Base-by-base conservation (phyloP, 108 stramenopile genomes). In the Epipyxis sp. region DNA sequence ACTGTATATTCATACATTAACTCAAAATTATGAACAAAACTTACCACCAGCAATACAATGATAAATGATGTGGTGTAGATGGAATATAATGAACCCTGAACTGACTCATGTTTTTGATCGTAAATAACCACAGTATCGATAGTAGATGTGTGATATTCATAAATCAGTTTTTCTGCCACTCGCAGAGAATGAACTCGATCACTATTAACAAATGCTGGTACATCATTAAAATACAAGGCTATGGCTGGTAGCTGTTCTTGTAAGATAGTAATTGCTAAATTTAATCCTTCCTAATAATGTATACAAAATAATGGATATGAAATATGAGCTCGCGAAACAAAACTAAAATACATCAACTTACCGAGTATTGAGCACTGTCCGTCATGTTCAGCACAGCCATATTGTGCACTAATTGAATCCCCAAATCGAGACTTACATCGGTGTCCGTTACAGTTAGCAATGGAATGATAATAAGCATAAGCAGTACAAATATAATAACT, bases 401-500 rank as follows among this genome's bases (percentile, higher is more conserved):
- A 16, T 25, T 37, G 25, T 74, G 71, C 46, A 74, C 71, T 42
- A 74, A 32, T 32, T 74, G 71, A 37, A 57, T 32, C 3, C 13
- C 71, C n/a, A 74, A 32, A 3, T 6, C 6, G 27, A 13, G 6
- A 13, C 42, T 27, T 29, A 74, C 27, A 42, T 74, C 71, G 3
- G 71, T 16, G 34, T 46, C 50, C 25, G 6, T 10, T 3, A 32
- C 37, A 32, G 71, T 54, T 10, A 74, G 44, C 71, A 74, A 42
- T 6, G 71, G 71, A 37, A 74, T 74, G 71, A 57, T 57, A 32
- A 74, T 74, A 34, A 90, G 86, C 32, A 88, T 79, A 57, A 90
- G 81, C 88, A 90, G 89, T 67, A 86, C 44, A 41, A 90, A 81
- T 30, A 89, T 72, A 61, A 90, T 88, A 13, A 90, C 90, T 42